These are phyloP conservation scores for Rhodosporidiobolus sp. DNA, from an alignment of 768 basidiomycete species.

Conservation along the genomic window DNA sequence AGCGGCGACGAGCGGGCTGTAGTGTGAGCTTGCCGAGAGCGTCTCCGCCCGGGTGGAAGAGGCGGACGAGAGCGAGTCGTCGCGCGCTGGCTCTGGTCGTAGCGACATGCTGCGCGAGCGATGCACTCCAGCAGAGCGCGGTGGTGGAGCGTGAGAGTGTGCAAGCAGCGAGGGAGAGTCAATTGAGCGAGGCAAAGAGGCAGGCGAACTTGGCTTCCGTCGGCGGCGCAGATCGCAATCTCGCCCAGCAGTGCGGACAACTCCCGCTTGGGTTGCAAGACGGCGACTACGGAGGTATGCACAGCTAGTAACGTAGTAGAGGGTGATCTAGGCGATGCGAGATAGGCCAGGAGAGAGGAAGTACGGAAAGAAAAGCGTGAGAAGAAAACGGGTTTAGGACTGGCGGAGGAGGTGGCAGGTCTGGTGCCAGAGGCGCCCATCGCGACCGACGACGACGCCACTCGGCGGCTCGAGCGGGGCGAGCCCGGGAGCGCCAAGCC, in stretches of 20 bases:
- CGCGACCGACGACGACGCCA: conserved; percentile 30
- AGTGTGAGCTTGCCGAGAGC: too few relatives aligned
- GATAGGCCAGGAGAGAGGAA: neutral
- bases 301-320: neutral
- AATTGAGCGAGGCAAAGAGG: neutral
- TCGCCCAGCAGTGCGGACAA: too few relatives aligned
- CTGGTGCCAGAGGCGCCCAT: conserved; percentile 32
- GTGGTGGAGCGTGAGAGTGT: too few relatives aligned
- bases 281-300: neutral
- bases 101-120: too few relatives aligned
- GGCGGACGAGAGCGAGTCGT: neutral
- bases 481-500: neutral
- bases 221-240: too few relatives aligned
- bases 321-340: neutral
- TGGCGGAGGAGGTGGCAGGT: conserved; percentile 17
- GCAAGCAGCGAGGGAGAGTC: too few relatives aligned
- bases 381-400: too few relatives aligned
- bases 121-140: too few relatives aligned
- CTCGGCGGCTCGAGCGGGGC: conserved; percentile 5
- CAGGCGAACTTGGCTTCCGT: too few relatives aligned
- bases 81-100: too few relatives aligned
- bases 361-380: neutral
- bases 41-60: too few relatives aligned
- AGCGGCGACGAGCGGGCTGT: neutral
- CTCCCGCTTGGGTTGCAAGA: too few relatives aligned